Base-by-base conservation (phyloP, 768 basidiomycete genomes). In the Mycena maculata region DNA sequence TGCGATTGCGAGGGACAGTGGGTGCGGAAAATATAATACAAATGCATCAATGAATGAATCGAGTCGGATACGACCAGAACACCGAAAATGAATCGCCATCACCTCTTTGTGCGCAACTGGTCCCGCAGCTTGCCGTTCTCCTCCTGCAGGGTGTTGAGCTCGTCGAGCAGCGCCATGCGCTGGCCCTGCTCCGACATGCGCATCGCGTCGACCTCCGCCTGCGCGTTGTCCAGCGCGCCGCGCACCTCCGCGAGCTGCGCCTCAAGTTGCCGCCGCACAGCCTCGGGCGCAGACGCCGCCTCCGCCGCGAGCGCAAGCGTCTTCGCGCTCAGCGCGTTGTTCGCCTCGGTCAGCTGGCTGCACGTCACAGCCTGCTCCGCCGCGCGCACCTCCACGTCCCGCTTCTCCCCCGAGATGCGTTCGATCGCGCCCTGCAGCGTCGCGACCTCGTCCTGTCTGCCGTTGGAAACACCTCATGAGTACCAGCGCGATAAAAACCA, bases 81-180 rank as follows among this genome's bases (percentile, higher is more conserved):
- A 49, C 15, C 48, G 6, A 25, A 4, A n/a, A 10, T 28, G 11
- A 7, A 28, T 13, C 25, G 23, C 68, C 64, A 85, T 78, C 82
- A 84, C 78, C 87, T 90, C 68, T 83, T 76, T 25, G 84, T 84
- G 56, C 93, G 85, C 71, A 95, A 72, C 77, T 95, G 94, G 33
- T 88, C 87, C 47, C 91, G 85, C 65, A 95, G 75, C 41, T 77
- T 87, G 42, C 81, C 83, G 73, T 95, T 95, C 80, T 95, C 93
- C 61, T 86, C 90, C 80, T 95, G 93, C 79, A 91, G 85, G 56
- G 86, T 83, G 76, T 94, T 95, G 72, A 97, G 84, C 81, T 97
- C 95, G 74, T 98, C 95, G 45, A 99, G 83, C 60, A 99, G 75
- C 33, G 91, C 90, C 60, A 94, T 88, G 69, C 91, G 84, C 80